phyloP scores from a whole-genome alignment of 208 protist species.

The Wallacemonas sp. region DNA sequence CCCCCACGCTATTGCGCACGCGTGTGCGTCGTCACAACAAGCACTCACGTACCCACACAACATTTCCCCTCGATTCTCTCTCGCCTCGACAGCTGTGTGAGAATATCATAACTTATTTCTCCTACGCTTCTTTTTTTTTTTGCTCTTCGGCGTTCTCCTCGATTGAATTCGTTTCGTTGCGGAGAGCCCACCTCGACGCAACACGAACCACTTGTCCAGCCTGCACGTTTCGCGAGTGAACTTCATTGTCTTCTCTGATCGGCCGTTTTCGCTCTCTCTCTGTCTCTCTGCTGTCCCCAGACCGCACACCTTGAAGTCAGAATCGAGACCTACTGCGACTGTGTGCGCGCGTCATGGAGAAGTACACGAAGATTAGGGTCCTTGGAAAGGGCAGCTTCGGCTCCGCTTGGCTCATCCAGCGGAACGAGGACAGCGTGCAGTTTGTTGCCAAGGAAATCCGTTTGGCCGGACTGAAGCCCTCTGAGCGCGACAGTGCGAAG shows the following conservation, averaged over 20 bases:
- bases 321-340: neutral
- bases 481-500: constrained; percentile 81
- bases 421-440: constrained; percentile 68
- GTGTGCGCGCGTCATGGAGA: constrained; percentile 48
- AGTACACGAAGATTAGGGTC: constrained; percentile 83
- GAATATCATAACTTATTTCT: no score
- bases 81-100: no score
- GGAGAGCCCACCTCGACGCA: no score
- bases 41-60: no score
- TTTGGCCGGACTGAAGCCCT: constrained; percentile 66
- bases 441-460: constrained; percentile 91
- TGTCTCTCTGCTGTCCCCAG: neutral
- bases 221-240: no score
- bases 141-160: neutral
- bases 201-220: no score
- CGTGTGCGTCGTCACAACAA: no score
- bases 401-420: constrained; percentile 86
- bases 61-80: no score
- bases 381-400: constrained; percentile 93
- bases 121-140: constrained; percentile 2
- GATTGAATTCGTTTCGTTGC: no score
- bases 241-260: neutral
- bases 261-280: neutral
- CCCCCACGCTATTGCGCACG: no score
- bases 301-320: neutral